Evolutionary conservation across 2,329 filamentous ascomycete genomes (phyloP).

Genomic region (Talaromyces pinophilus): DNA sequence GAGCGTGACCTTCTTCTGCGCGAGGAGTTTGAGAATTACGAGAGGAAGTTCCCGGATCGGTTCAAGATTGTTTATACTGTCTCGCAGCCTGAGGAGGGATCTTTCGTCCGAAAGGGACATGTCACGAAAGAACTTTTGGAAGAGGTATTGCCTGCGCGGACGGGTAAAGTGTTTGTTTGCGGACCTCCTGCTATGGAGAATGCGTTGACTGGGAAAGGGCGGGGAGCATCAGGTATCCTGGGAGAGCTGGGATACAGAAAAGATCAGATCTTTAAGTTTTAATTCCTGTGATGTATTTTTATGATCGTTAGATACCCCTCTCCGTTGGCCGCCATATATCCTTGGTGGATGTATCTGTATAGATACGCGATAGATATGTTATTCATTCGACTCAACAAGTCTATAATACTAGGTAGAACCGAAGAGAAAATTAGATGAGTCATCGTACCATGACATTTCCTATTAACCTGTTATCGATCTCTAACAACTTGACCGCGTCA

Average conservation of each 20-base stretch:
- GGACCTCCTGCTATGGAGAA: conserved; percentile 69
- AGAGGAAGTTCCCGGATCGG: conserved; percentile 54
- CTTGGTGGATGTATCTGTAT: not conserved
- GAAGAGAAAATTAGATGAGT: not conserved
- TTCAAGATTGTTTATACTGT: conserved; percentile 63
- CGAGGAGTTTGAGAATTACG: conserved; percentile 57
- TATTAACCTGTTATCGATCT: not conserved
- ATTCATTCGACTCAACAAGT: not conserved
- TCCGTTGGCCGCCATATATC: not conserved
- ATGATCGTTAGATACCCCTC: not conserved
- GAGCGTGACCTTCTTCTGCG: conserved; percentile 63
- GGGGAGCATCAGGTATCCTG: conserved; percentile 52
- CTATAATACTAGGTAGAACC: no score
- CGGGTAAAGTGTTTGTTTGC: conserved; percentile 61
- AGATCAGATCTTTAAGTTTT: conserved; percentile 62
- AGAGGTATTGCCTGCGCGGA: conserved; percentile 43
- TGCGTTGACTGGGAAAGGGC: conserved; percentile 34
- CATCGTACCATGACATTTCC: not conserved
- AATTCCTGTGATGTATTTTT: not conserved
- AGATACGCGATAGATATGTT: not conserved
- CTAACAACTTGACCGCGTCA: not conserved
- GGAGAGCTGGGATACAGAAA: conserved; percentile 59
- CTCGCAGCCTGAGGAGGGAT: conserved; percentile 45
- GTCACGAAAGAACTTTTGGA: conserved; percentile 61
- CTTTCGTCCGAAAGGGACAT: conserved; percentile 55